Percentiles rank a stretch among this genome's conserved stretches.
Conservation (phyloP, 176 grass and related monocot genomes). For the Phoenix roebelenii region DNA sequence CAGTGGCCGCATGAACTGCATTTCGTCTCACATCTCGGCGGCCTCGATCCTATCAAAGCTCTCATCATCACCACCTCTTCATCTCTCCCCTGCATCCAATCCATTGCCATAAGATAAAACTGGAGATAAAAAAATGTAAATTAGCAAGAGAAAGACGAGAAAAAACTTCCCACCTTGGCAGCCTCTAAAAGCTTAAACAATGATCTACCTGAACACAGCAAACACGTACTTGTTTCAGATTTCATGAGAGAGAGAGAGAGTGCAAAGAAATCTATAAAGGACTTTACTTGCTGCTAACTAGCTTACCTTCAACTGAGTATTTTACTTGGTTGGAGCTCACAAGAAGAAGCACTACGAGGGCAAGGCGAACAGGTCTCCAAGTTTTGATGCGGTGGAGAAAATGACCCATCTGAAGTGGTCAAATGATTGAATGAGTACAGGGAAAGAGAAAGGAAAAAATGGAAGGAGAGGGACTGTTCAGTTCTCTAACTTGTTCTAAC, state of each 20-base stretch:
- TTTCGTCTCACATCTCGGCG: slow-evolving; percentile 58
- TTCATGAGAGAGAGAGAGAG: too few species aligned
- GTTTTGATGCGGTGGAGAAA: slow-evolving; percentile 21
- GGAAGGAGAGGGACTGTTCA: neutral
- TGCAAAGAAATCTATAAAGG: too few species aligned
- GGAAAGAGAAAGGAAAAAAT: neutral
- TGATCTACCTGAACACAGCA: slow-evolving; percentile 1
- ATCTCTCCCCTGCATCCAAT: neutral
- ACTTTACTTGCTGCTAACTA: neutral
- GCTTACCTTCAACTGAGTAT: slow-evolving; percentile 28
- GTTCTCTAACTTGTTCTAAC: neutral
- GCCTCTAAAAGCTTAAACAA: neutral
- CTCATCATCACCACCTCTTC: slow-evolving; percentile 25
- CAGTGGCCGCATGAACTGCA: slow-evolving; percentile 81
- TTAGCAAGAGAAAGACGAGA: neutral
- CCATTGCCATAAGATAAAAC: neutral
- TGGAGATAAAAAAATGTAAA: too few species aligned
- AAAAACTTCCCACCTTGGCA: slow-evolving; percentile 1
- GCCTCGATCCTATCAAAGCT: slow-evolving; percentile 70
- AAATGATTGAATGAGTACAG: too few species aligned
- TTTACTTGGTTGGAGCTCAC: slow-evolving; percentile 14
- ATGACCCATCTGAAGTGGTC: slow-evolving; percentile 25
- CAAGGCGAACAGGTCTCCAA: slow-evolving; percentile 11
- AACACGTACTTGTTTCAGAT: too few species aligned
- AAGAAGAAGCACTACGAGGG: slow-evolving; percentile 17